A percentile compares a stretch with the other conserved stretches of the same genome.
Evolutionary conservation across 345 rosid species (phyloP).

Genomic region (Leavenworthia alabamica): DNA sequence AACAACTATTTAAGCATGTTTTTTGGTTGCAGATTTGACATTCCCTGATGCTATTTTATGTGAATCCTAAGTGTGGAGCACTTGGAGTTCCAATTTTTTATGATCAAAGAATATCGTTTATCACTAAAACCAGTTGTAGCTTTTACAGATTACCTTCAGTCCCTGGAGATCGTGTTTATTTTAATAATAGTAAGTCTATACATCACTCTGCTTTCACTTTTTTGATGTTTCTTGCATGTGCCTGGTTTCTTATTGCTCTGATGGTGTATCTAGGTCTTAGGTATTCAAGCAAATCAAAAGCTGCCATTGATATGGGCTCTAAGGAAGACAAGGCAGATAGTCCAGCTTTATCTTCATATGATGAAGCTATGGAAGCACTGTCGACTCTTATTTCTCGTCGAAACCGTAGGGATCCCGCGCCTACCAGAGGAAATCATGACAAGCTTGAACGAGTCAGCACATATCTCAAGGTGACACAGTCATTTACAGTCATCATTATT

Average conservation of each 20-base stretch:
- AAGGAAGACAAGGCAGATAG: conserved; percentile 34
- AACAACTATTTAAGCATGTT: not conserved
- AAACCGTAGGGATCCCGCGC: conserved; percentile 47
- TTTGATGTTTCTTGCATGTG: not conserved
- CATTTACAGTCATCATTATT: not conserved
- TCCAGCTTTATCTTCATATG: conserved; percentile 48
- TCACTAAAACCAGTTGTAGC: not conserved
- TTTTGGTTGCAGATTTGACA: conserved; percentile 17
- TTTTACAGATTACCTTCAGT: not conserved
- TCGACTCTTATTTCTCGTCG: conserved; percentile 68
- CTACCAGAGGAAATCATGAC: conserved; percentile 37
- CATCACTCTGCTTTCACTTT: not conserved
- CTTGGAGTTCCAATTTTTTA: conserved; percentile 15
- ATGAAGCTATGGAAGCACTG: conserved; percentile 77
- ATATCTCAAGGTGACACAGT: conserved; percentile 57
- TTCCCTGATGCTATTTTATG: conserved; percentile 25
- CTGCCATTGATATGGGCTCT: conserved; percentile 19
- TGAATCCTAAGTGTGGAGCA: conserved; percentile 22
- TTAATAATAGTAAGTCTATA: conserved; percentile 15
- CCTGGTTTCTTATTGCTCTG: conserved; percentile 12
- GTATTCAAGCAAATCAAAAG: conserved; percentile 35
- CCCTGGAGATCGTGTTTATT: conserved; percentile 1
- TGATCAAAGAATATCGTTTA: not conserved
- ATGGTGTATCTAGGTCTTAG: conserved; percentile 38
- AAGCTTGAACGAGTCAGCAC: conserved; percentile 62